These are phyloP conservation scores for Xylaria sp. DNA, from an alignment of 495 filamentous ascomycete species.

Conservation along the genomic window DNA sequence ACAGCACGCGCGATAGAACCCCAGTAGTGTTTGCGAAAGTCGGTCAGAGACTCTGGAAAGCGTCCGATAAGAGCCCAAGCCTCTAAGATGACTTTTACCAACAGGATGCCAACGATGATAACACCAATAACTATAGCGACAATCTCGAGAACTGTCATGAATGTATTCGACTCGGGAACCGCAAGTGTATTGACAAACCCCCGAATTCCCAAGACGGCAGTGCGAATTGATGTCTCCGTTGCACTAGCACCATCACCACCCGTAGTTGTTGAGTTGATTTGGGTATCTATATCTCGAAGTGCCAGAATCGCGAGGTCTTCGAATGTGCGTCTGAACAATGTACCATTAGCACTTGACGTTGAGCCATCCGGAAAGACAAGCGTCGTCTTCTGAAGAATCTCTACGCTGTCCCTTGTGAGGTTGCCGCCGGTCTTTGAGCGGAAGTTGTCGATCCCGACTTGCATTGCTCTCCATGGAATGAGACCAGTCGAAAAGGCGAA, in stretches of 20 bases:
- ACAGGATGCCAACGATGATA: conserved; percentile 84
- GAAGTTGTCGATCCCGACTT: conserved; percentile 85
- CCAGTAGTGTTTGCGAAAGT: conserved; percentile 97
- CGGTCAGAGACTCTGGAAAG: conserved; percentile 80
- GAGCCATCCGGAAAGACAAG: conserved; percentile 66
- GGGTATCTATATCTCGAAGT: conserved; percentile 60
- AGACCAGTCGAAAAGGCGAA: conserved; percentile 92
- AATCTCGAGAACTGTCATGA: conserved; percentile 92
- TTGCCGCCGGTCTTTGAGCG: conserved; percentile 83
- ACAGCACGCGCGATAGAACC: conserved; percentile 85
- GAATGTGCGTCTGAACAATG: conserved; percentile 62
- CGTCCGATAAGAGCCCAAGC: conserved; percentile 87
- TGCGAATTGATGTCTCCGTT: conserved; percentile 41
- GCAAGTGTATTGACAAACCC: conserved; percentile 77
- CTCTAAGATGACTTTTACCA: conserved; percentile 93
- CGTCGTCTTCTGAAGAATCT: conserved; percentile 75
- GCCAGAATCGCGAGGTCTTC: conserved; percentile 54
- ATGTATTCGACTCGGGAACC: conserved; percentile 88
- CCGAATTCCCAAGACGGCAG: conserved; percentile 71
- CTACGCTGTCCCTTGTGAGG: conserved; percentile 77
- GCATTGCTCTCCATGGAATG: conserved; percentile 81
- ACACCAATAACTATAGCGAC: conserved; percentile 86
- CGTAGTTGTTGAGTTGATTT: conserved; percentile 55
- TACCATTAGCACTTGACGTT: conserved; percentile 46
- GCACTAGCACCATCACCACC: conserved; percentile 36